A percentile compares a stretch with the other conserved stretches of the same genome.
These are phyloP conservation scores for Desmodesmus armatus DNA, from an alignment of 139 green algal genomes.

Conservation along the genomic window DNA sequence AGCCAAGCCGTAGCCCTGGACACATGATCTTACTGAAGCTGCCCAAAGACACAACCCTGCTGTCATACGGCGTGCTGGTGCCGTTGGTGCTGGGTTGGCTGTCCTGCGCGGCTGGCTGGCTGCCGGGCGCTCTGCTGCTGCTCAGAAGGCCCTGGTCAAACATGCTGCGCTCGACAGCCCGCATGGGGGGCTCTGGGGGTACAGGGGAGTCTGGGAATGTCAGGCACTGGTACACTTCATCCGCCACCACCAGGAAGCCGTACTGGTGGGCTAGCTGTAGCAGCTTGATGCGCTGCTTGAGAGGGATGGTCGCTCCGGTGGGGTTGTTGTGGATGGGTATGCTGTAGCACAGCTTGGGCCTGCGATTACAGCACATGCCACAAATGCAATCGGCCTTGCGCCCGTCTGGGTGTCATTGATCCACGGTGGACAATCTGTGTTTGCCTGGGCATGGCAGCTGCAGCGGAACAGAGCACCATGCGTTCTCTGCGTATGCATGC, in stretches of 20 bases:
- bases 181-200: slow-evolving; percentile 41
- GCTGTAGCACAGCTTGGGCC: slow-evolving; percentile 60
- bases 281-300: slow-evolving; percentile 43
- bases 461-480: background rate
- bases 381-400: background rate
- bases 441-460: background rate
- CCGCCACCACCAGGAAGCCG: slow-evolving; percentile 55
- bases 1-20: slow-evolving; percentile 53
- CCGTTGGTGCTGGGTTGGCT: slow-evolving; percentile 4
- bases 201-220: slow-evolving; percentile 32
- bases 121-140: background rate
- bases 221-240: slow-evolving; percentile 63
- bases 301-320: slow-evolving; percentile 11
- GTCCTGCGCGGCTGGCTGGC: background rate
- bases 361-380: slow-evolving; percentile 28
- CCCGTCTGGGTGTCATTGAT: background rate
- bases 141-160: slow-evolving; percentile 21
- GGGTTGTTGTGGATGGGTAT: slow-evolving; percentile 67
- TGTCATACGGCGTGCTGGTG: background rate
- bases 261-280: slow-evolving; percentile 51
- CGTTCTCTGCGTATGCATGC: no score
- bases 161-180: slow-evolving; percentile 6
- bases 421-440: background rate
- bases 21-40: slow-evolving; percentile 60
- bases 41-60: slow-evolving; percentile 51